Evolutionary conservation across 331 rosid species (phyloP), one percentile per base, ranked within the genome.

Genomic region (Arachis monticola): DNA sequence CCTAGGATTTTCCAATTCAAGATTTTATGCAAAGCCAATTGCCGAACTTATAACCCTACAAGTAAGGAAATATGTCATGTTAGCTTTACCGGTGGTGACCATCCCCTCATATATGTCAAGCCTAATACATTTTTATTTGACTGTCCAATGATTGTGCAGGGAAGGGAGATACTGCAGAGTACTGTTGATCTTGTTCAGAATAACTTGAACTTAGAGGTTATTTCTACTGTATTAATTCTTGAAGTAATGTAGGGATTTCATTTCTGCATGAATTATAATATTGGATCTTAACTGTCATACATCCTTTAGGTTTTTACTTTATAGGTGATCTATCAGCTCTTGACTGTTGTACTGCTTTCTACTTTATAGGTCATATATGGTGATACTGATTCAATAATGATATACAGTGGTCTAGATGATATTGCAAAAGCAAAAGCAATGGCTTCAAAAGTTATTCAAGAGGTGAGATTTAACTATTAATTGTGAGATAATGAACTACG

Each of bases 301-400:
- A 32, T 32, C 38, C 38, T 32, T 32, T 32, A 32, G 38, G 38
- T 3, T 32, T 32, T 32, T 32, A 32, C 38, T 32, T 32, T 32
- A 32, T 82, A 74, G 44, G 64, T 47, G 64, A 4, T 41, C 45
- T 66, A 67, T 77, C 77, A 61, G 52, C 40, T 74, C 77, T 83
- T 69, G 64, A 67, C 75, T 78, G 67, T 61, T 45, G 47, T 35
- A 71, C 12, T 73, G 63, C 52, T 17, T 73, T 81, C 66, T 80
- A 52, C 73, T 69, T 68, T 53, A 63, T 77, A 94, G 97, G 97
- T 94, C 59, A 94, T 94, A 59, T 94, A 94, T 64, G 99, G 99
- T 2, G 99, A 94, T 74, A 94, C 99, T 3, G 99, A 92, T 87
- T 94, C 99, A 75, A 94, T 94, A 64, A 94, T 94, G 99, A 88